Conservation (phyloP, 2,329 filamentous ascomycete species). For the Microcyclosporella mali region DNA sequence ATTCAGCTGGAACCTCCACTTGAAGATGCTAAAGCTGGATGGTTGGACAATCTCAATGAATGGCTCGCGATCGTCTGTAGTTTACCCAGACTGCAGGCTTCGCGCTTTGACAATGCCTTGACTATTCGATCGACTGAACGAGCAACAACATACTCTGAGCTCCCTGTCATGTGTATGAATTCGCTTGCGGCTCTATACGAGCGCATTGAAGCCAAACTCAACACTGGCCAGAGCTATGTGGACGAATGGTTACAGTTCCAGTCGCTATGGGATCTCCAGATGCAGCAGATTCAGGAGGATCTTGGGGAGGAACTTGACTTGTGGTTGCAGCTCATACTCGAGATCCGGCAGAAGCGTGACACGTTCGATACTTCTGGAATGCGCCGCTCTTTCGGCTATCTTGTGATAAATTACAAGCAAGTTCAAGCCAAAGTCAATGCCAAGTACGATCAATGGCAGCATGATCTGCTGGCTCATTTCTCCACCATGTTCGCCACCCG, state of each 20-base stretch:
- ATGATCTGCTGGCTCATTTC: conserved; percentile 92
- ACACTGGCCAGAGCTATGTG: conserved; percentile 75
- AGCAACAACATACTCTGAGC: conserved; percentile 70
- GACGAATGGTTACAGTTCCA: conserved; percentile 99
- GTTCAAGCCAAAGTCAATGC: conserved; percentile 98
- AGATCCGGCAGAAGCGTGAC: conserved; percentile 88
- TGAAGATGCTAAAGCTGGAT: conserved; percentile 84
- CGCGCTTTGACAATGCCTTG: conserved; percentile 84
- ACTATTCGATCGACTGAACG: conserved; percentile 55
- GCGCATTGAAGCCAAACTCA: conserved; percentile 75
- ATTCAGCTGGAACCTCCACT: conserved; percentile 94
- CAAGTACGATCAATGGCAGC: conserved; percentile 99
- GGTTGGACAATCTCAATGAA: conserved; percentile 85
- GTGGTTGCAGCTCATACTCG: conserved; percentile 93
- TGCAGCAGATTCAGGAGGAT: conserved; percentile 88
- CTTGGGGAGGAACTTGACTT: conserved; percentile 84
- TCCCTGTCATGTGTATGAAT: conserved; percentile 76
- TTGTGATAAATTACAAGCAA: conserved; percentile 96
- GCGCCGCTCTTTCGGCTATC: conserved; percentile 84
- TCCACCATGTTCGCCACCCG: conserved; percentile 79
- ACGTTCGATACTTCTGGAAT: conserved; percentile 98
- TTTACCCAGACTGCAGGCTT: conserved; percentile 87
- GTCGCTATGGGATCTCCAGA: conserved; percentile 94
- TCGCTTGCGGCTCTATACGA: conserved; percentile 74
- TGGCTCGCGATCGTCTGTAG: conserved; percentile 94